Evolutionary conservation across 306 rosid genomes (phyloP).

Genomic region (Cucurbita moschata): DNA sequence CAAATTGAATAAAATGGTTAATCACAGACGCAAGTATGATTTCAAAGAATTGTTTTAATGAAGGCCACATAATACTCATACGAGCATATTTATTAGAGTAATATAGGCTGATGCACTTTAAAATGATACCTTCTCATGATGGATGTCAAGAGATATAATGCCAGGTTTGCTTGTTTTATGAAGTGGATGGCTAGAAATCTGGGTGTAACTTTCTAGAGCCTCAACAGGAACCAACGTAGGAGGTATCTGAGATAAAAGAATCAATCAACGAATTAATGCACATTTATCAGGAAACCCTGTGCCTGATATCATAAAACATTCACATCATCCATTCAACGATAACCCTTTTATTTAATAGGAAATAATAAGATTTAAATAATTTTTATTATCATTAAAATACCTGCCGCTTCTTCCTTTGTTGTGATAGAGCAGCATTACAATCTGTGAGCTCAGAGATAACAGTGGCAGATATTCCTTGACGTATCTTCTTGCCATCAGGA

Average conservation of each 20-base stretch:
- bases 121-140: constrained; percentile 45
- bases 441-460: constrained; percentile 68
- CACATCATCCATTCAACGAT: neutral
- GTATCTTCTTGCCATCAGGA: constrained; percentile 44
- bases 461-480: constrained; percentile 51
- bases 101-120: neutral
- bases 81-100: neutral
- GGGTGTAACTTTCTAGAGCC: constrained; percentile 70
- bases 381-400: constrained; percentile 20
- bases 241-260: constrained; percentile 36
- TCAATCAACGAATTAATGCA: neutral
- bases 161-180: constrained; percentile 97
- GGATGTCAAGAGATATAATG: constrained; percentile 63
- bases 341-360: neutral
- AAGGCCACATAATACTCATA: neutral
- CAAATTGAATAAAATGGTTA: neutral
- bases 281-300: neutral
- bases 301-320: neutral
- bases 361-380: neutral
- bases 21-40: neutral
- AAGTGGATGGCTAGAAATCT: constrained; percentile 93
- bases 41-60: neutral
- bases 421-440: constrained; percentile 82
- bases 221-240: constrained; percentile 75
- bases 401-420: constrained; percentile 79